Percentiles rank a stretch among this genome's conserved stretches.
Conservation (phyloP, 257 asterid genomes). For the Jaltomata sinuosa region DNA sequence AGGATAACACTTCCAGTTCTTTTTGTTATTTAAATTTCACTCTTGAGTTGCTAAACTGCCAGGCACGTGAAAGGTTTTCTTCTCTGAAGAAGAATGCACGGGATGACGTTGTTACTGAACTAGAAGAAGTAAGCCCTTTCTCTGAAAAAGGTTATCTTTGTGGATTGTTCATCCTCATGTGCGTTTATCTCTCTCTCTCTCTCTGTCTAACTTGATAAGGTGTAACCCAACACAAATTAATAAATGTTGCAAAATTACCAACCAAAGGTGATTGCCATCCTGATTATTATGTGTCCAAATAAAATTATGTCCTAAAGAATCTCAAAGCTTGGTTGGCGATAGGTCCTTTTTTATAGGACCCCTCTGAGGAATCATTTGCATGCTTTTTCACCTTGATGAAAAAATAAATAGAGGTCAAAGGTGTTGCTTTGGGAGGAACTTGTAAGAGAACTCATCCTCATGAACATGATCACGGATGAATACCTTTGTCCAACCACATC, state of each 20-base stretch:
- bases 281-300: neutral
- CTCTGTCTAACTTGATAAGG: neutral
- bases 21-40: neutral
- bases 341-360: neutral
- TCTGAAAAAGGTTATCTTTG: neutral
- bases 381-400: neutral
- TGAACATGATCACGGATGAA: neutral
- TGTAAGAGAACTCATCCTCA: neutral
- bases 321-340: neutral
- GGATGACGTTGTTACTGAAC: slow-evolving; percentile 81
- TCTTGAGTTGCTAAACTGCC: slow-evolving; percentile 8
- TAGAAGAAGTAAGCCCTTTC: slow-evolving; percentile 63
- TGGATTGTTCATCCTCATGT: neutral
- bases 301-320: neutral
- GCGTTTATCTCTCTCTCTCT: neutral
- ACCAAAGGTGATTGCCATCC: neutral
- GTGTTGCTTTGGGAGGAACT: neutral
- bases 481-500: neutral
- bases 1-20: neutral
- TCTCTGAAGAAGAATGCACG: slow-evolving; percentile 79
- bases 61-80: slow-evolving; percentile 86
- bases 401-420: neutral
- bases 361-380: neutral
- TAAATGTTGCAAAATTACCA: neutral
- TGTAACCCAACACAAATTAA: neutral